Conservation (phyloP, 306 rosid species). For the Phaseolus lunatus region DNA sequence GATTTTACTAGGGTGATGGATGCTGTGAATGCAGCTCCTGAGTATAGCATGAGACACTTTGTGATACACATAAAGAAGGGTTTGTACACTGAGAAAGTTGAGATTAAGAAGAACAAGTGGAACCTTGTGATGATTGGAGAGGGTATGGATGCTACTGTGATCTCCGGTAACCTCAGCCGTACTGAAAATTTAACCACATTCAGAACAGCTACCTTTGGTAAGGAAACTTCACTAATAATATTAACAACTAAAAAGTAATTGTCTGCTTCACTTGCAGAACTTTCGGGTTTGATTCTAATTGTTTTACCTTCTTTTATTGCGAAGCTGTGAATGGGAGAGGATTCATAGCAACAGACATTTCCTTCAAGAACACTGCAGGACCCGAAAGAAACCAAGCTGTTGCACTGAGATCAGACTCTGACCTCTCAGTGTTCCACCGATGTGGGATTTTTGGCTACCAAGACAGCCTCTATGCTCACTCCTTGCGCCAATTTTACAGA, state of each 20-base stretch:
- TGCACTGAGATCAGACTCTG: conserved; percentile 75
- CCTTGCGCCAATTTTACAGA: conserved; percentile 75
- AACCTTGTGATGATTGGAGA: conserved; percentile 80
- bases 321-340: conserved; percentile 78
- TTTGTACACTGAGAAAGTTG: conserved; percentile 63
- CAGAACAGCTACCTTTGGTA: conserved; percentile 79
- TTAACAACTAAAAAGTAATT: neutral
- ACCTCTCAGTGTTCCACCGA: conserved; percentile 65
- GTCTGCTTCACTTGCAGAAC: too few relatives aligned
- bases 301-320: neutral
- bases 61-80: conserved; percentile 73
- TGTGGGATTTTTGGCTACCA: conserved; percentile 68
- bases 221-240: neutral
- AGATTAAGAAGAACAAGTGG: conserved; percentile 78
- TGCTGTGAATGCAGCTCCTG: conserved; percentile 71
- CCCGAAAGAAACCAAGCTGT: conserved; percentile 68
- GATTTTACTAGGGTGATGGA: conserved; percentile 61
- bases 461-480: conserved; percentile 71
- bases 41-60: conserved; percentile 59
- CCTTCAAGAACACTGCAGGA: conserved; percentile 75
- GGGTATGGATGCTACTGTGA: conserved; percentile 63
- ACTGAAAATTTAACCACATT: conserved; percentile 63
- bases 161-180: conserved; percentile 57
- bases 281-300: neutral
- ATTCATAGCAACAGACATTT: conserved; percentile 70